These are phyloP conservation scores for Aspergillus sp. DNA, from an alignment of 2,329 filamentous ascomycete species.

Conservation along the genomic window DNA sequence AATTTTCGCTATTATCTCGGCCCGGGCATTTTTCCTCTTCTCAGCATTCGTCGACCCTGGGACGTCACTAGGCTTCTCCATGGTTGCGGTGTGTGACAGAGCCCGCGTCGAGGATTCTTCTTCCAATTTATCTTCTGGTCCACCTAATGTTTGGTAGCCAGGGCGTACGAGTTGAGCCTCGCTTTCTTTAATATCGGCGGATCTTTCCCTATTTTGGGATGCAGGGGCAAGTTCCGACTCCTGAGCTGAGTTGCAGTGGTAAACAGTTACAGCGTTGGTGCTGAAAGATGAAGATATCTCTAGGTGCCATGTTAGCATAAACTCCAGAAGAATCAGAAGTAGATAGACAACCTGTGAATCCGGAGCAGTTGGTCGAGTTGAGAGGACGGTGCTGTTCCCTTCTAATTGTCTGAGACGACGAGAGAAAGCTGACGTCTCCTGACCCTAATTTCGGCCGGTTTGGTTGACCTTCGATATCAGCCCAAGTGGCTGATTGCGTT, in stretches of 20 bases:
- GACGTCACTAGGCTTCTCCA: constrained; percentile 19
- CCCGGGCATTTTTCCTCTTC: constrained; percentile 23
- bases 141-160: too few species aligned
- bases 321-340: not conserved
- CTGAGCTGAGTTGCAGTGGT: not conserved
- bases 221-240: too few species aligned
- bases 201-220: too few species aligned
- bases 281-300: not conserved
- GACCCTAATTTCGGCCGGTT: not conserved
- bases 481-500: not conserved
- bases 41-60: constrained; percentile 22
- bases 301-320: not conserved
- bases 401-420: not conserved
- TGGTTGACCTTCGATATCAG: not conserved
- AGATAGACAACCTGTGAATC: not conserved
- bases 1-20: constrained; percentile 16
- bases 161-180: too few species aligned
- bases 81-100: constrained; percentile 11
- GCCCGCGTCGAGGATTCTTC: constrained; percentile 7
- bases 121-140: constrained; percentile 11
- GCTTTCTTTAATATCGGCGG: too few species aligned
- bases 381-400: not conserved
- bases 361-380: not conserved
- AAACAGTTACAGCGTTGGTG: not conserved
- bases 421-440: not conserved